Conservation (phyloP, 176 grass and related monocot genomes). For the Zizania latifolia region DNA sequence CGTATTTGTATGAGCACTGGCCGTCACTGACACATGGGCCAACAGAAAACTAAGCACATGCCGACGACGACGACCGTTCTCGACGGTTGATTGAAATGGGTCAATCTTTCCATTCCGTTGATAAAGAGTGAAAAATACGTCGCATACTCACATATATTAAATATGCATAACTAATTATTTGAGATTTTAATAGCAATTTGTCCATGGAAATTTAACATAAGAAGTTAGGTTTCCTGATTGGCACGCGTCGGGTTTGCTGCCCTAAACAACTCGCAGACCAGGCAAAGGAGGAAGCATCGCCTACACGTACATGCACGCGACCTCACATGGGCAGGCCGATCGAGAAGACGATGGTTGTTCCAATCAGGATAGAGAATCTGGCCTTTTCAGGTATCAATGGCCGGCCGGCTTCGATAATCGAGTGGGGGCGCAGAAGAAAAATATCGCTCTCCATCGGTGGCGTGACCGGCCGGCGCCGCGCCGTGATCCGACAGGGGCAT, state of each 20-base stretch:
- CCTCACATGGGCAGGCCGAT: neutral
- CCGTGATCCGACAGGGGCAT: neutral
- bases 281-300: neutral
- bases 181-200: too few relatives aligned
- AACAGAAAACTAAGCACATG: neutral
- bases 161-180: too few relatives aligned
- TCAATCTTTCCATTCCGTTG: neutral
- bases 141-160: too few relatives aligned
- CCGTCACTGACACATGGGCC: neutral
- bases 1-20: too few relatives aligned
- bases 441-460: neutral
- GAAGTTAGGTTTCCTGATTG: too few relatives aligned
- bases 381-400: neutral
- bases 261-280: neutral
- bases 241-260: neutral
- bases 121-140: too few relatives aligned
- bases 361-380: neutral
- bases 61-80: neutral
- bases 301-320: neutral
- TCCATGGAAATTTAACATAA: too few relatives aligned
- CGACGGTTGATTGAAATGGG: neutral
- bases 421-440: neutral
- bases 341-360: neutral
- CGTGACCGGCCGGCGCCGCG: neutral
- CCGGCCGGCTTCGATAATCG: neutral